Evolutionary conservation across 2,329 filamentous ascomycete genomes (phyloP), one percentile per base, ranked within the genome.

Genomic region (Tolypocladium cylindrosporum): DNA sequence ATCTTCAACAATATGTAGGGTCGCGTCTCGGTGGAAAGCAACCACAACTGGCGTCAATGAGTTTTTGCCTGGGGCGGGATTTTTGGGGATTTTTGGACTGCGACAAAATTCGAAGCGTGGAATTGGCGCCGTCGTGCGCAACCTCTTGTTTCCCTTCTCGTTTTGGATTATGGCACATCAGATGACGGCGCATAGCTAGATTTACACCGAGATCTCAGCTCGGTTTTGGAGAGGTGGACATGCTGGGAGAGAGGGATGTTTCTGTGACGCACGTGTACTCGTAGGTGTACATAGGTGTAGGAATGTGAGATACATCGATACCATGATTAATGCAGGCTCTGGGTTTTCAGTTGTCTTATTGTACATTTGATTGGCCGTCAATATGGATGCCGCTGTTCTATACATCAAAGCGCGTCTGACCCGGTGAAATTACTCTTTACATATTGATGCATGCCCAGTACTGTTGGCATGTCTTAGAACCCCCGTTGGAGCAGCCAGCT

Each of bases 1-100:
- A 88, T 74, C 58, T 68, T 72, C 57, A 71, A 68, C 55, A 68
- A 68, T 55, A 62, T 74, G 51, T 57, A 56, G 27, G 40, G 34
- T 19, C n/a, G 10, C 11, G 21, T 21, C 39, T n/a, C 37, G 24
- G 37, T 13, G 53, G 39, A 40, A 67, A 62, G 84, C 80, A 60
- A 90, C 82, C 61, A 69, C 59, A 54, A 34, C 34, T 52, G 55
- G 54, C 48, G 42, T 31, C 53, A 56, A 52, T 56, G 48, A 36
- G 31, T 21, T 27, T 48, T 48, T 43, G 21, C 34, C 42, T 50
- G 42, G n/a, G 41, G n/a, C 42, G 55, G 41, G 27, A 16, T 37
- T 52, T 55, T 50, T 34, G 37, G 42, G 53, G 39, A 52, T 55
- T 42, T 50, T 16, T 27, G 24, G 40, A 42, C 21, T 43, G 43